Evolutionary conservation across 78 protist species (phyloP).

Genomic region (Chrysochromulina parva): DNA sequence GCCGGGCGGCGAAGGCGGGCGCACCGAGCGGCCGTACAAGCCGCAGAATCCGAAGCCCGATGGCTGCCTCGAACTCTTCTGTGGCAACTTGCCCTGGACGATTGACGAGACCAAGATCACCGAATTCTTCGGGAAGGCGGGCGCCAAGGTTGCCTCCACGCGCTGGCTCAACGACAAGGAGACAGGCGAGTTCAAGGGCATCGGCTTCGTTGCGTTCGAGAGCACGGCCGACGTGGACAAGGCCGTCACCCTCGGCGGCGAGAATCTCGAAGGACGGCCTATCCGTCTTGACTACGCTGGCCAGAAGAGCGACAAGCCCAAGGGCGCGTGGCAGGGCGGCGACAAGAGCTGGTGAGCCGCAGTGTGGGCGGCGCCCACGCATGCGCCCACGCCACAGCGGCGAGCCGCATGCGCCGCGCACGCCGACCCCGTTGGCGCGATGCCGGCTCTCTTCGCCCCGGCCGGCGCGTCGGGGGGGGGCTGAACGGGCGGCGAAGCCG

Average conservation of each 20-base stretch:
- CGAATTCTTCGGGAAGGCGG: background rate
- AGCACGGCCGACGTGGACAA: background rate
- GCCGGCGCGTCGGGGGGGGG: too few relatives aligned
- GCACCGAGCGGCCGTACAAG: background rate
- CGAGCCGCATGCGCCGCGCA: too few relatives aligned
- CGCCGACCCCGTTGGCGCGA: too few relatives aligned
- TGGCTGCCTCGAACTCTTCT: background rate
- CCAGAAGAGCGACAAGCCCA: background rate
- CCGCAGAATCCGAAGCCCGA: background rate
- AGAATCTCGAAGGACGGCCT: background rate
- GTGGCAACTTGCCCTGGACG: background rate
- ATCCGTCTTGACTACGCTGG: constrained; percentile 5
- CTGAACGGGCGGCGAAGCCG: too few relatives aligned
- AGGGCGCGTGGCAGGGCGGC: background rate
- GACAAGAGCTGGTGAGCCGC: background rate
- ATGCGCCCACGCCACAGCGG: too few relatives aligned
- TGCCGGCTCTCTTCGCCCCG: too few relatives aligned
- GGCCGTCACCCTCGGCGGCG: background rate
- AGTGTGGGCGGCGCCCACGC: too few relatives aligned
- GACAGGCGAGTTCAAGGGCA: constrained; percentile 11
- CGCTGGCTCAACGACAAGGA: background rate
- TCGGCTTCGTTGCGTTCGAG: background rate
- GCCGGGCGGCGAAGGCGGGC: background rate
- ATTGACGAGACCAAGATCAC: background rate
- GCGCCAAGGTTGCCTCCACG: background rate